Evolutionary conservation across 108 stramenopile genomes (phyloP).

Genomic region (Cyclotella cryptica): DNA sequence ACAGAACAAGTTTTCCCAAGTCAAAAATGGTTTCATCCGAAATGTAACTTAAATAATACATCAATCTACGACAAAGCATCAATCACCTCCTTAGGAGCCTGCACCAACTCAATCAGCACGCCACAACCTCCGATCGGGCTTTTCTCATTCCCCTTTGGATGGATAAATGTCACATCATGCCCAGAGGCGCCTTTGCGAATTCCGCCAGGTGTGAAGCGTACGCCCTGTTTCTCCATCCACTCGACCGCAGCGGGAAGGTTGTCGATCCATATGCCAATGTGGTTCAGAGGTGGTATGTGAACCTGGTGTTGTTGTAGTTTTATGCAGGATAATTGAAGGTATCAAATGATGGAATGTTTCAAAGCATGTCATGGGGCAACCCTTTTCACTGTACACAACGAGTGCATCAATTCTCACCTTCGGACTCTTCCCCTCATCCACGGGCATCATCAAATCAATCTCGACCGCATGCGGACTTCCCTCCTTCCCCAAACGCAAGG

Average conservation of each 20-base stretch:
- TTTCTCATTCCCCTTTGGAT: slow-evolving; percentile 94
- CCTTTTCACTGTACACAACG: too few species aligned
- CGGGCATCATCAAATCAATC: slow-evolving; percentile 97
- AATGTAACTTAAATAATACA: too few species aligned
- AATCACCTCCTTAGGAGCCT: slow-evolving; percentile 95
- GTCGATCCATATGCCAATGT: slow-evolving; percentile 99
- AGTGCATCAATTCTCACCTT: too few species aligned
- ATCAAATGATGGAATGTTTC: too few species aligned
- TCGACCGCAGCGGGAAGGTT: slow-evolving; percentile 83
- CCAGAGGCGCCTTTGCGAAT: slow-evolving; percentile 96
- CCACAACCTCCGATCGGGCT: slow-evolving; percentile 92
- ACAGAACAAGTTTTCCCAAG: too few species aligned
- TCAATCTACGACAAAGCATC: slow-evolving; percentile 42
- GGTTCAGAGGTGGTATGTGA: slow-evolving; percentile 93
- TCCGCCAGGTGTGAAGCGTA: slow-evolving; percentile 48
- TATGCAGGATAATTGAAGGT: too few species aligned
- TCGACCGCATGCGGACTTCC: slow-evolving; percentile 82
- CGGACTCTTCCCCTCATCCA: slow-evolving; percentile 81
- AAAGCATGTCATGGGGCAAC: too few species aligned
- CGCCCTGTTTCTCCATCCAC: slow-evolving; percentile 85
- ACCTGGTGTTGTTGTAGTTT: too few species aligned
- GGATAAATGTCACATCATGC: slow-evolving; percentile 96
- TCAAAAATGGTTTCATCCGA: too few species aligned
- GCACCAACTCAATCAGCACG: slow-evolving; percentile 97
- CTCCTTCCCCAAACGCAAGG: slow-evolving; percentile 80